A percentile compares a stretch with the other conserved stretches of the same genome.
Evolutionary conservation across 2,329 filamentous ascomycete species (phyloP).

Genomic region (Aspergillus brasiliensis): DNA sequence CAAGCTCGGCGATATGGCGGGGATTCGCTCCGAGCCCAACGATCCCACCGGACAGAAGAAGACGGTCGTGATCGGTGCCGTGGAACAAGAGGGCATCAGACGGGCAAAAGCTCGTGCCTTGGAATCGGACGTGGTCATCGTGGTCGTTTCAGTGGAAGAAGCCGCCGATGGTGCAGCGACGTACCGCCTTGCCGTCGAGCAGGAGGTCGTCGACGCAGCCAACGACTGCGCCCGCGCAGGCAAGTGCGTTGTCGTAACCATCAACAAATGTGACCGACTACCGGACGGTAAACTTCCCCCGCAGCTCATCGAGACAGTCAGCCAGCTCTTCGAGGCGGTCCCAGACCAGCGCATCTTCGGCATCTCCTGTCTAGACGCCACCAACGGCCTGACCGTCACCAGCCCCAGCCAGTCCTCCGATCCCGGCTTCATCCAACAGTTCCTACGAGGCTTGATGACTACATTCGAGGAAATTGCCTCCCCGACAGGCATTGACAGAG

Average conservation of each 20-base stretch:
- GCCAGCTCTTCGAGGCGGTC: conserved; percentile 47
- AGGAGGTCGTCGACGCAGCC: conserved; percentile 59
- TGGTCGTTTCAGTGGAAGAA: conserved; percentile 73
- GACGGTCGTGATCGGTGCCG: conserved; percentile 59
- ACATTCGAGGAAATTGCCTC: conserved; percentile 61
- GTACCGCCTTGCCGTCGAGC: conserved; percentile 49
- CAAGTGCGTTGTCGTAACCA: conserved; percentile 58
- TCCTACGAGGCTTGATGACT: conserved; percentile 67
- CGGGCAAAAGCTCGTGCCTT: conserved; percentile 78
- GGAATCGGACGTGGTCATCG: conserved; percentile 82
- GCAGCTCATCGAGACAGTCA: conserved; percentile 41
- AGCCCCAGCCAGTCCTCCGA: conserved; percentile 39
- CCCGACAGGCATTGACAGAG: conserved; percentile 36
- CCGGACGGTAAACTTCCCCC: conserved; percentile 21
- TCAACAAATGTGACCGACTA: conserved; percentile 64
- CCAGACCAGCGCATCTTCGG: conserved; percentile 54
- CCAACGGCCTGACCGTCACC: conserved; percentile 10
- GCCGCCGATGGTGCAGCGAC: conserved; percentile 21
- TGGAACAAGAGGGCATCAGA: conserved; percentile 89
- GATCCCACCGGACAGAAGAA: conserved; percentile 17
- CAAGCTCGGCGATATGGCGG: conserved; percentile 93
- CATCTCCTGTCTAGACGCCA: conserved; percentile 73
- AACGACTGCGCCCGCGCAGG: conserved; percentile 51
- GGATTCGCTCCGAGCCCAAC: conserved; percentile 61
- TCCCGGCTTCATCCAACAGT: conserved; percentile 66